phyloP scores from a whole-genome alignment of 345 rosid genomes.

The Populus alba region DNA sequence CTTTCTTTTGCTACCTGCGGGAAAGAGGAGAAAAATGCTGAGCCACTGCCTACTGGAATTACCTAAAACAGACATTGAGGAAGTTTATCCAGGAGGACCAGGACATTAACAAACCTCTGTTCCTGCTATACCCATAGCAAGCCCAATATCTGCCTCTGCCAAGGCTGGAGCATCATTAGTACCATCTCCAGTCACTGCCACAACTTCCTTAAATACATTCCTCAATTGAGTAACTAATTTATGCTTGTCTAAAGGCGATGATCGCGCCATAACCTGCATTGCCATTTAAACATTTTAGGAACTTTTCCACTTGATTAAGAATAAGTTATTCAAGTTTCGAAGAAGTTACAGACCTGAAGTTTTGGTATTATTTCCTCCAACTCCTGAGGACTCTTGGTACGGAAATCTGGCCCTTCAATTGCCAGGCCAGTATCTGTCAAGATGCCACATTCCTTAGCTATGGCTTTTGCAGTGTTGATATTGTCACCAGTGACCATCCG shows the following conservation, averaged over 20 bases:
- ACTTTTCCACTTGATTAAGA: not conserved
- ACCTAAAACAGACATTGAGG: not conserved
- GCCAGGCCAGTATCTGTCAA: slow-evolving; percentile 51
- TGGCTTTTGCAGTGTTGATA: slow-evolving; percentile 36
- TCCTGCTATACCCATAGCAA: slow-evolving; percentile 38
- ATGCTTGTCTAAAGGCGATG: slow-evolving; percentile 33
- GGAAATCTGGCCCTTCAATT: slow-evolving; percentile 69
- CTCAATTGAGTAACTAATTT: slow-evolving; percentile 30
- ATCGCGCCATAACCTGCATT: slow-evolving; percentile 35
- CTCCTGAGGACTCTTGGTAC: slow-evolving; percentile 51
- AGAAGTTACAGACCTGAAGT: slow-evolving; percentile 34
- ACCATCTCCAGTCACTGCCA: slow-evolving; percentile 36
- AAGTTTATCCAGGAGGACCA: not conserved
- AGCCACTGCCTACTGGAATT: not conserved
- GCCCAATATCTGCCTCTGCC: slow-evolving; percentile 36
- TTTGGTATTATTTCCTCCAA: slow-evolving; percentile 58
- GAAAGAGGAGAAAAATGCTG: not conserved
- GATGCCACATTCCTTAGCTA: slow-evolving; percentile 37
- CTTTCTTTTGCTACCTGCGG: slow-evolving; percentile 75
- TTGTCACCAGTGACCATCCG: slow-evolving; percentile 39
- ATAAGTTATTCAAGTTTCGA: not conserved
- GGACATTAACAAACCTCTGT: slow-evolving; percentile 23
- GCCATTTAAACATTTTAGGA: not conserved
- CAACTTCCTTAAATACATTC: slow-evolving; percentile 25
- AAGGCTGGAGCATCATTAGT: slow-evolving; percentile 36